A percentile compares a stretch with the other conserved stretches of the same genome.
phyloP scores from a whole-genome alignment of 306 rosid genomes.

The Acacia acuminata region DNA sequence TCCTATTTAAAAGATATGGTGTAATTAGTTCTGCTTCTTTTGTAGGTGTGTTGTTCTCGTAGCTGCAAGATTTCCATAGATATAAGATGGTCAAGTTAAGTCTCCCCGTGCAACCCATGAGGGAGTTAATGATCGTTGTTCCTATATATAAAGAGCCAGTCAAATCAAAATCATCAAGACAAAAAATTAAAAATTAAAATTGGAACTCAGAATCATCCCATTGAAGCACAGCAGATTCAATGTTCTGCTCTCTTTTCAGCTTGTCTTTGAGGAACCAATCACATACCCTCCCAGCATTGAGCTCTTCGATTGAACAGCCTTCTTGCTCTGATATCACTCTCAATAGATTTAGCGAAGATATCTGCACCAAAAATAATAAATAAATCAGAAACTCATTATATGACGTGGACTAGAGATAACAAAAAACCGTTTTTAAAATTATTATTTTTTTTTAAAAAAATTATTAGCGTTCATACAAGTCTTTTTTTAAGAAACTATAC shows the following conservation, averaged over 20 bases:
- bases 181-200: slow-evolving; percentile 2
- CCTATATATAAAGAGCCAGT: not conserved
- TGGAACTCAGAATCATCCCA: slow-evolving; percentile 82
- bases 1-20: no score
- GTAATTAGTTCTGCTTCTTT: no score
- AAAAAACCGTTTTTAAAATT: not conserved
- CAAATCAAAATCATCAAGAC: not conserved
- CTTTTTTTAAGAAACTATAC: not conserved
- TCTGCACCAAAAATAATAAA: slow-evolving; percentile 33
- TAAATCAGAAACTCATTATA: not conserved
- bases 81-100: no score
- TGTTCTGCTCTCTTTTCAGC: slow-evolving; percentile 74
- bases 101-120: no score
- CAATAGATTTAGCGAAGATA: slow-evolving; percentile 77
- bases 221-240: slow-evolving; percentile 84
- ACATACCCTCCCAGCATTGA: slow-evolving; percentile 77
- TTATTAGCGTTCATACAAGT: not conserved
- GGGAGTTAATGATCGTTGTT: no score
- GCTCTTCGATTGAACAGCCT: slow-evolving; percentile 80
- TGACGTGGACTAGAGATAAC: no score
- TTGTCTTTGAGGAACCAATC: slow-evolving; percentile 72
- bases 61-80: no score
- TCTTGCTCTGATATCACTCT: slow-evolving; percentile 91
- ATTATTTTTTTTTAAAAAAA: not conserved
- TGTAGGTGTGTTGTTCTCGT: no score